Base-by-base conservation (phyloP, 441 rosid species). In the Capsella rubella region DNA sequence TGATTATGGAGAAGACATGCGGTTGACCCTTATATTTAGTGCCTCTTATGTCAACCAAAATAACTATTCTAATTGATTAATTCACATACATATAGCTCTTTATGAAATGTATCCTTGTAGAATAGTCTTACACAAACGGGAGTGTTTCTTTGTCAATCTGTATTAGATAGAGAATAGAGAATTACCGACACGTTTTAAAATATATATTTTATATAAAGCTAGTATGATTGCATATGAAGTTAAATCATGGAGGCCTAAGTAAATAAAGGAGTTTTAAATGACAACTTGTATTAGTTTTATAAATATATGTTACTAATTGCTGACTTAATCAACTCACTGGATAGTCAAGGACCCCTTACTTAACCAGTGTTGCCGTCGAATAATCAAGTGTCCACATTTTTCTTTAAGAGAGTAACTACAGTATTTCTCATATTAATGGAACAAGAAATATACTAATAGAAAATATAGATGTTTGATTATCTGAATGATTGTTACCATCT, bases 191-290 rank as follows among this genome's bases (percentile, higher is more conserved):
- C 13, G n/a, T 12, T 29, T 12, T 32, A 1, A 29, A 6, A 42
- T 50, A 50, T 35, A 56, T 27, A 8, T 45, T 35, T 7, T 35
- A 35, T 35, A 14, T 50, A 71, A 60, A 59, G 68, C 39, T 11
- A 51, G 54, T 27, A 50, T 61, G 75, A 62, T 52, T 47, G 61
- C 53, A 58, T 31, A 16, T 69, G 18, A 50, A 68, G 73, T 56
- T 52, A 56, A 45, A 69, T 56, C 15, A 57, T 71, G 46, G 64
- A 16, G 18, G 25, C 0, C 25, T 21, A 21, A 1, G 1, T 21
- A 21, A 21, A 0, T 21, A 21, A 21, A 59, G 35, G 59, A 39
- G 25, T 21, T 21, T 21, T 31, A n/a, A 50, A 25, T 29, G 35
- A 13, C 75, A 62, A 42, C 42, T 72, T 51, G 32, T 51, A 6